phyloP scores from a whole-genome alignment of 768 basidiomycete species.

The Boletus edulis region DNA sequence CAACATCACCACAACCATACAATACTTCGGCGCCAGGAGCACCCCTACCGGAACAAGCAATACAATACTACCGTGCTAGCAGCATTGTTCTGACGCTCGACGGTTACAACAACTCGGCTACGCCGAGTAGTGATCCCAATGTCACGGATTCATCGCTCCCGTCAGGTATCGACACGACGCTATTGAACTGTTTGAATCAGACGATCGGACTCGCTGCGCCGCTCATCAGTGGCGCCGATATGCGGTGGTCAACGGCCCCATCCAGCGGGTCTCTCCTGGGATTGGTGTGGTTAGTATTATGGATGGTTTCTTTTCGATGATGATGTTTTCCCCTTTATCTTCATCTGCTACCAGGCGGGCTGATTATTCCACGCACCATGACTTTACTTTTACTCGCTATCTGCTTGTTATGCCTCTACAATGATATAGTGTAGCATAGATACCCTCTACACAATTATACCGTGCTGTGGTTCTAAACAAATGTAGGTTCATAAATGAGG shows the following conservation, averaged over 20 bases:
- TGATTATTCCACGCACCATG: too few species aligned
- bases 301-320: conserved; percentile 5
- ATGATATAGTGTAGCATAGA: too few species aligned
- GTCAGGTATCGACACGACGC: conserved; percentile 42
- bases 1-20: conserved; percentile 32
- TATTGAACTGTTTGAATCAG: conserved; percentile 57
- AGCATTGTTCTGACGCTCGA: conserved; percentile 60
- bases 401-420: too few species aligned
- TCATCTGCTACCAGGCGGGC: too few species aligned
- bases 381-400: too few species aligned
- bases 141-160: conserved; percentile 51
- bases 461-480: too few species aligned
- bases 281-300: conserved; percentile 19
- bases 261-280: conserved; percentile 7
- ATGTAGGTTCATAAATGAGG: too few species aligned
- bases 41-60: conserved; percentile 48
- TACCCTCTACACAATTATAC: too few species aligned
- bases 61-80: conserved; percentile 72
- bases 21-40: conserved; percentile 26
- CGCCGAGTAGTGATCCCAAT: conserved; percentile 38
- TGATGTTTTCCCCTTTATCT: too few species aligned
- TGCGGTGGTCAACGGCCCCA: conserved; percentile 6
- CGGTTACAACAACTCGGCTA: conserved; percentile 64
- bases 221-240: conserved; percentile 41
- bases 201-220: conserved; percentile 64